Base-by-base conservation (phyloP, 2,329 filamentous ascomycete genomes). In the Moelleriella libera region DNA sequence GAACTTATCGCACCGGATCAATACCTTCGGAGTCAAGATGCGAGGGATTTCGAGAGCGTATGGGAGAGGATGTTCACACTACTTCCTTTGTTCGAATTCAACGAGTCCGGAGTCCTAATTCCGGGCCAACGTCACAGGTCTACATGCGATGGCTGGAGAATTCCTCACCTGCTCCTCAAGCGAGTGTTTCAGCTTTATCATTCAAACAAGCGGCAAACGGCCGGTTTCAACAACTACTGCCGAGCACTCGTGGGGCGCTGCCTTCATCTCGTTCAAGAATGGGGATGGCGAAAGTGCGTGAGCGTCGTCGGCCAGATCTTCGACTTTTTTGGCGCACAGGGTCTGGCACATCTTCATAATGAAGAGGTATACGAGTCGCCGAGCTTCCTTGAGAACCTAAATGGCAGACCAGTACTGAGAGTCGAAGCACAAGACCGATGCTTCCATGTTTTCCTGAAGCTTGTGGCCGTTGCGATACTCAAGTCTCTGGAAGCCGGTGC, bases 391-490 rank as follows among this genome's bases (percentile, higher is more conserved):
- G 76, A 81, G 44, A 64, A 76, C 14, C 69, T 84, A 2, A 65
- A 60, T 30, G 55, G 53, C 7, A 59, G 56, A 2, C 71, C 75
- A 1, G 70, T 65, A 0, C 60, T 83, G 5, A 61, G 61, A 1
- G 60, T 81, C 11, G 68, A 75, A 14, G 62, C 68, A 1, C 69
- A 74, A 41, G 81, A 85, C 55, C 68, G 69, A 21, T 83, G 78
- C 55, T 85, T 84, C 53, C 80, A 83, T 55, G 72, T 83, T 28
- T 80, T 83, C 46, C 65, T 84, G 45, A 85, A 84, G 57, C 68
- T 82, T 12, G 60, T 83, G 37, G 80, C 73, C 1, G 54, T 81
- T 45, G 70, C 72, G 37, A 76, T 83, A 42, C 67, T 68, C 43
- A 70, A 70, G 43, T 63, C 83, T 40, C 65, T 63, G 32, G 62